Base-by-base conservation (phyloP, 805 yeast species). In the Candida morakotiae region DNA sequence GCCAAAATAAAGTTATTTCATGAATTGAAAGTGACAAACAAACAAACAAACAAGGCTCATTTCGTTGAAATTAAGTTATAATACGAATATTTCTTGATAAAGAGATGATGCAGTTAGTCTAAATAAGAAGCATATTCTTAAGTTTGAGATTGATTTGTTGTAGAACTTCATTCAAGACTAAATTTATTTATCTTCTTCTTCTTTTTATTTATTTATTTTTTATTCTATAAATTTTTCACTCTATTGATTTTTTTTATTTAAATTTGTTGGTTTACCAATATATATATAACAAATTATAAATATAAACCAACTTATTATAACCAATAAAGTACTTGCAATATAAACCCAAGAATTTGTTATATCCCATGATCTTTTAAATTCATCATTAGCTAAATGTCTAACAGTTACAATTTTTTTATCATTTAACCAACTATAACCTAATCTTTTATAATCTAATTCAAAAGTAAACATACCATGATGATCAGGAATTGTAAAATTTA, bases 381-480 rank as follows among this genome's bases (percentile, higher is more conserved):
- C 98, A 57, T 93, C 95, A 59, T 89, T 91, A 42, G 98, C 97
- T 52, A 86, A 73, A 60, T 93, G 98, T 60, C 98, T 80, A 32
- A 93, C 81, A 2, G 98, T 80, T 37, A 87, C 87, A 14, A 83
- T 79, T 38, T 73, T 72, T 43, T 75, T 71, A 49, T 82, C 86
- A 19, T 69, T 69, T 37, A 91, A 56, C 59, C 70, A 88, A 17
- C 85, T 70, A 49, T 72, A 70, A 5, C 98, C 98, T 10, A 76
- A 68, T 55, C 95, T 79, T 57, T 75, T 75, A 67, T 89, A 89
- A 51, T 84, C 83, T 31, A 84, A 71, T 43, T 73, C 72, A 58
- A 86, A 88, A 2, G 96, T 85, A 66, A 88, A 93, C 75, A 93
- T 84, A 40, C 99, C 99, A 61, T 93, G 96, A 53, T 88, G 96